Percentiles rank a stretch among this genome's conserved stretches.
Evolutionary conservation across 805 yeast species (phyloP).

Genomic region (Nakazawaea peltata): DNA sequence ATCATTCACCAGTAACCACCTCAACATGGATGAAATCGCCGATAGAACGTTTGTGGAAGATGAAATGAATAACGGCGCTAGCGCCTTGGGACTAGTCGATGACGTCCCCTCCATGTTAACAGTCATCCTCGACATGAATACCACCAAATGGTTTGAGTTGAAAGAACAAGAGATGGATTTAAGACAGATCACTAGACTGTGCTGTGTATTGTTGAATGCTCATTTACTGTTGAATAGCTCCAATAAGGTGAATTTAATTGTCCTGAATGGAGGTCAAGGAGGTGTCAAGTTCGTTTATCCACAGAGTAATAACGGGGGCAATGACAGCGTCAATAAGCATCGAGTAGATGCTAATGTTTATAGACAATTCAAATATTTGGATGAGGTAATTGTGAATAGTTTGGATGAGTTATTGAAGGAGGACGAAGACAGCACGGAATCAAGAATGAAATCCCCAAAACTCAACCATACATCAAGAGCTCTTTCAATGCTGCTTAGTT

Average conservation of each 20-base stretch:
- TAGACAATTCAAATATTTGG: slow-evolving; percentile 74
- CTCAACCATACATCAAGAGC: slow-evolving; percentile 46
- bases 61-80: slow-evolving; percentile 7
- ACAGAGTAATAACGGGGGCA: slow-evolving; percentile 6
- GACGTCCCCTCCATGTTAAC: slow-evolving; percentile 76
- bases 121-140: slow-evolving; percentile 71
- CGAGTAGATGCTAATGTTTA: slow-evolving; percentile 61
- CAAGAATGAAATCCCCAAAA: slow-evolving; percentile 16
- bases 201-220: slow-evolving; percentile 76
- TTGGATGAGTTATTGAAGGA: slow-evolving; percentile 38
- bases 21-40: slow-evolving; percentile 71
- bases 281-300: slow-evolving; percentile 75
- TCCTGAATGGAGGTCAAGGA: slow-evolving; percentile 40
- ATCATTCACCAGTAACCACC: too few relatives aligned
- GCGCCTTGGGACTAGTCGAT: slow-evolving; percentile 27
- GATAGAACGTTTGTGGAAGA: slow-evolving; percentile 40
- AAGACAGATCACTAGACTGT: slow-evolving; percentile 51
- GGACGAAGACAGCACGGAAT: slow-evolving; percentile 12
- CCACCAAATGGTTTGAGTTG: slow-evolving; percentile 53
- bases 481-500: slow-evolving; percentile 71
- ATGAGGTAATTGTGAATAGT: slow-evolving; percentile 60
- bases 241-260: slow-evolving; percentile 75
- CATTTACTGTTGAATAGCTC: slow-evolving; percentile 81
- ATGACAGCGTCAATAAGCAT: slow-evolving; percentile 11
- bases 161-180: slow-evolving; percentile 41